Evolutionary conservation across 2,329 filamentous ascomycete species (phyloP).

Genomic region (Nakataea oryzae): DNA sequence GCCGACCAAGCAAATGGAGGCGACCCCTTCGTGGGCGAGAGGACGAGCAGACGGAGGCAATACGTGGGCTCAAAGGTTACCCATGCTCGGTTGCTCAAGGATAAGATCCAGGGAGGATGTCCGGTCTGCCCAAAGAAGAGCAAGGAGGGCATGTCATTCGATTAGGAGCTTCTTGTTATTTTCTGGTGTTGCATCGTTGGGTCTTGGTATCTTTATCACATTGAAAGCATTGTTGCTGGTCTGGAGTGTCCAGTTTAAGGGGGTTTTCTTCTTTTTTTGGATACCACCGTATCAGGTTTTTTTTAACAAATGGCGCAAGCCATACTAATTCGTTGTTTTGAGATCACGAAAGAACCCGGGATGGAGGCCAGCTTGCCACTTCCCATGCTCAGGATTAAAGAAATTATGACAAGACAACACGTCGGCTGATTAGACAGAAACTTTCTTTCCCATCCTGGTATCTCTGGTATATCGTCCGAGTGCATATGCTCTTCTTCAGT

Average conservation of each 20-base stretch:
- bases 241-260: background rate
- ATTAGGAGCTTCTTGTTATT: background rate
- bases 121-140: conserved; percentile 36
- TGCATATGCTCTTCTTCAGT: too few relatives aligned
- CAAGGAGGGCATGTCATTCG: conserved; percentile 1
- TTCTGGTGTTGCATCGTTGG: background rate
- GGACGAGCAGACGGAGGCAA: background rate
- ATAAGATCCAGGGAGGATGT: conserved; percentile 57
- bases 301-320: background rate
- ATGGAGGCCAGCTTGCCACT: too few relatives aligned
- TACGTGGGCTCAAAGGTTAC: conserved; percentile 72
- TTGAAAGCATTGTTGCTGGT: background rate
- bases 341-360: background rate
- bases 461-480: too few relatives aligned
- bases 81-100: conserved; percentile 67
- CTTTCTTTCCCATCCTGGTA: too few relatives aligned
- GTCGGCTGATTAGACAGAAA: too few relatives aligned
- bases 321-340: background rate
- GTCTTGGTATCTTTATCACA: background rate
- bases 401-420: background rate
- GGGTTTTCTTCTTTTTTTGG: background rate
- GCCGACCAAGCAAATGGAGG: conserved; percentile 21
- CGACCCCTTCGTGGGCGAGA: background rate
- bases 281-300: too few relatives aligned
- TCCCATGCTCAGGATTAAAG: background rate